Evolutionary conservation across 169 alveolate species (phyloP).

Genomic region (Theileria luwenshuni): DNA sequence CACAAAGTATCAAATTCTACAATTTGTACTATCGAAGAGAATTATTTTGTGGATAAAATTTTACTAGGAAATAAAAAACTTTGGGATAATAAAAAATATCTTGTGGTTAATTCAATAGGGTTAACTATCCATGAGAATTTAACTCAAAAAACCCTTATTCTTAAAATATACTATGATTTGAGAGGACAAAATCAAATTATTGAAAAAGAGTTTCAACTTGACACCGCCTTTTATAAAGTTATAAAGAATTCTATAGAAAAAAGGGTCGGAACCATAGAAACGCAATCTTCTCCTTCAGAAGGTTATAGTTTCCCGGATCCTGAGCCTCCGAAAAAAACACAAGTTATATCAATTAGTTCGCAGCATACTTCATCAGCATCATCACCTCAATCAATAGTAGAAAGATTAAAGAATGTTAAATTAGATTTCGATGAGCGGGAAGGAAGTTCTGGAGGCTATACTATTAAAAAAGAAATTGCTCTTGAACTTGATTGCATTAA

Average conservation of each 20-base stretch:
- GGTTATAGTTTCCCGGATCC: too few relatives aligned
- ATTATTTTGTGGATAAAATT: constrained; percentile 3
- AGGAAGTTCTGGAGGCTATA: not conserved
- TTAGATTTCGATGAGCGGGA: not conserved
- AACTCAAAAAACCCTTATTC: not conserved
- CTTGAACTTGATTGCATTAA: constrained; percentile 1
- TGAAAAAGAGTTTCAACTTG: not conserved
- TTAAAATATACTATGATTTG: constrained; percentile 1
- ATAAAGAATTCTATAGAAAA: not conserved
- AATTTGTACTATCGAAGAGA: constrained; percentile 1
- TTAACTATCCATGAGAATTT: not conserved
- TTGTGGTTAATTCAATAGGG: not conserved
- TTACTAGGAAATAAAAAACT: not conserved
- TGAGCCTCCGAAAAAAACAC: too few relatives aligned
- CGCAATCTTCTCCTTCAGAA: too few relatives aligned
- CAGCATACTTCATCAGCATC: too few relatives aligned
- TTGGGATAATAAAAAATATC: not conserved
- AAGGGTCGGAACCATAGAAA: too few relatives aligned
- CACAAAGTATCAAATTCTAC: not conserved
- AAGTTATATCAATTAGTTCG: too few relatives aligned
- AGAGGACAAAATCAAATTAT: not conserved
- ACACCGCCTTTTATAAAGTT: not conserved
- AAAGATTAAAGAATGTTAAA: not conserved
- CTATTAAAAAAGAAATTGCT: not conserved
- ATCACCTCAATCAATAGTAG: not conserved